Evolutionary conservation across 257 asterid species (phyloP).

Genomic region (Solanum ahanhuiri): DNA sequence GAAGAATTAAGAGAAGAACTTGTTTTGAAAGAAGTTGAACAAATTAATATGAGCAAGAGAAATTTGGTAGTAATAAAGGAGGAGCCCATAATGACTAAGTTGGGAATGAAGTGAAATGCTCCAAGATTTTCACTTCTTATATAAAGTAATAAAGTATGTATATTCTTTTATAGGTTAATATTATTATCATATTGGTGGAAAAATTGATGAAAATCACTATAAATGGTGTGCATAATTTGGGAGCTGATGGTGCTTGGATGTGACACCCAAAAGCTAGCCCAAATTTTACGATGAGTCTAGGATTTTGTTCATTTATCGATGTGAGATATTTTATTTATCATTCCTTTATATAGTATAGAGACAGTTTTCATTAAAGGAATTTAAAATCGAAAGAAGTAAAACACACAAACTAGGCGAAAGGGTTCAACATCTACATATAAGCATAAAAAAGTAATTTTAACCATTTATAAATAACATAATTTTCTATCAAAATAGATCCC

Average conservation of each 20-base stretch:
- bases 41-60: background rate
- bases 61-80: background rate
- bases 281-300: no score
- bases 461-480: no score
- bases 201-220: background rate
- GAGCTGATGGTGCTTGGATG: background rate
- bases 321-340: background rate
- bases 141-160: background rate
- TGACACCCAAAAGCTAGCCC: background rate
- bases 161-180: background rate
- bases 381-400: no score
- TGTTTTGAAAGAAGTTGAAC: background rate
- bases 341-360: no score
- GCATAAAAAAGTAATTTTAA: no score
- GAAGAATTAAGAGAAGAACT: conserved; percentile 15
- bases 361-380: no score
- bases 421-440: no score
- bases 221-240: background rate
- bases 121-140: background rate
- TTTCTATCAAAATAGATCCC: no score
- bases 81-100: background rate
- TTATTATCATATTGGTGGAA: background rate
- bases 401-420: no score
- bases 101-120: background rate
- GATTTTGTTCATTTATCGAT: no score